Base-by-base conservation (phyloP, 768 basidiomycete species). In the Pulveroboletus sp. region DNA sequence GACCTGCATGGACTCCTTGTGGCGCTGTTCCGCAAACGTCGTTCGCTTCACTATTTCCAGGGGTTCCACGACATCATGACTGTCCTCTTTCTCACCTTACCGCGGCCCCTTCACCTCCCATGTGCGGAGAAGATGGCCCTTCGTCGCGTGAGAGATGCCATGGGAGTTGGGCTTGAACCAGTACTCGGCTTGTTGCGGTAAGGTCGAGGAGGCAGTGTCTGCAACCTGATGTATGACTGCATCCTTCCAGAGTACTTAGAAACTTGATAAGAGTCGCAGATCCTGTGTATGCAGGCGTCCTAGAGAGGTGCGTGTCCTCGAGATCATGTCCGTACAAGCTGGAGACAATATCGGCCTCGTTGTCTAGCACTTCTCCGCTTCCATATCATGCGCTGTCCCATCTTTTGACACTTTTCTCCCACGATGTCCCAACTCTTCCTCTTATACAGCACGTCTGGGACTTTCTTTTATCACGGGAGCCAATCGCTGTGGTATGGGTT, bases 21-120 rank as follows among this genome's bases (percentile, higher is more conserved):
- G 4, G 73, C 80, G 8, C 58, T 93, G 13, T 86, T 96, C 61
- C 78, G 90, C 26, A 81, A 76, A 62, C 77, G 84, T 46, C 85
- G 84, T 12, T 78, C 74, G 31, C 70, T 95, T 43, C 80, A 78
- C 62, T 97, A 96, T 67, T 95, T 94, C 58, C 64, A 94, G 83
- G 93, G 93, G 38, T 95, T 89, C 68, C 93, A 96, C 62, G 93
- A 96, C 61, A 91, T 97, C 36, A 75, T 91, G 19, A 87, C 90
- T 1, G 91, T 96, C 12, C 52, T 96, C 4, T 83, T 82, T 57
- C 74, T 93, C 27, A 90, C 88, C 0, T 70, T 92, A 6, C 86
- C 86, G 3, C 66, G 65, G 22, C 78, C 82, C 37, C 57, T 81
- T 20, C 85, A 79, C 37, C 64, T 84, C 0, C 65, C 68, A 4